Evolutionary conservation across 129 eudicot species (phyloP).

Genomic region (Chrysanthemum makinoi): DNA sequence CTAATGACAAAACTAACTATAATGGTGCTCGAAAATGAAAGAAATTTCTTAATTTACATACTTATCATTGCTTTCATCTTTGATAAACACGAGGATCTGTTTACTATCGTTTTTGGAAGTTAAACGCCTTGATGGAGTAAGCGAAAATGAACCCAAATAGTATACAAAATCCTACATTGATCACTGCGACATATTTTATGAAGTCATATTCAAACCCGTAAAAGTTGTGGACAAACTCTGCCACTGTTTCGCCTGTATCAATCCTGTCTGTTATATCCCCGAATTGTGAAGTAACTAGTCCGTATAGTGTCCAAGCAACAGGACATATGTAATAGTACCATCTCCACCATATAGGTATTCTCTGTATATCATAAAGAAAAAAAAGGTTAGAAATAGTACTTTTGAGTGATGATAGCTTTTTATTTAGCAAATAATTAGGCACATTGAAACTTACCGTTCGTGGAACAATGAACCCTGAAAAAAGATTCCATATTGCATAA

Average conservation of each 20-base stretch:
- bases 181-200: slow-evolving; percentile 60
- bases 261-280: slow-evolving; percentile 53
- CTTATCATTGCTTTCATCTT: slow-evolving; percentile 9
- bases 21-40: slow-evolving; percentile 20
- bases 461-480: slow-evolving; percentile 86
- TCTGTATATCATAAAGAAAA: slow-evolving; percentile 42
- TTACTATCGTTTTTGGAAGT: slow-evolving; percentile 80
- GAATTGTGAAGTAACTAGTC: slow-evolving; percentile 66
- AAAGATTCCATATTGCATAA: slow-evolving; percentile 79
- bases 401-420: not conserved
- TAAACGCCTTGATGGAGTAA: slow-evolving; percentile 69
- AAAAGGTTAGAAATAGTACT: slow-evolving; percentile 3
- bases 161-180: slow-evolving; percentile 51
- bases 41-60: slow-evolving; percentile 34
- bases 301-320: slow-evolving; percentile 68
- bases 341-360: slow-evolving; percentile 88
- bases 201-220: slow-evolving; percentile 59
- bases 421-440: not conserved
- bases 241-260: slow-evolving; percentile 49
- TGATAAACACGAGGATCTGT: not conserved
- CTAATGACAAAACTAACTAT: slow-evolving; percentile 29
- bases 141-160: slow-evolving; percentile 79
- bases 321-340: slow-evolving; percentile 72
- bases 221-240: slow-evolving; percentile 48
- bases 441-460: slow-evolving; percentile 54